Evolutionary conservation across 805 yeast species (phyloP).

Genomic region (Suhomyces xylopsoci): DNA sequence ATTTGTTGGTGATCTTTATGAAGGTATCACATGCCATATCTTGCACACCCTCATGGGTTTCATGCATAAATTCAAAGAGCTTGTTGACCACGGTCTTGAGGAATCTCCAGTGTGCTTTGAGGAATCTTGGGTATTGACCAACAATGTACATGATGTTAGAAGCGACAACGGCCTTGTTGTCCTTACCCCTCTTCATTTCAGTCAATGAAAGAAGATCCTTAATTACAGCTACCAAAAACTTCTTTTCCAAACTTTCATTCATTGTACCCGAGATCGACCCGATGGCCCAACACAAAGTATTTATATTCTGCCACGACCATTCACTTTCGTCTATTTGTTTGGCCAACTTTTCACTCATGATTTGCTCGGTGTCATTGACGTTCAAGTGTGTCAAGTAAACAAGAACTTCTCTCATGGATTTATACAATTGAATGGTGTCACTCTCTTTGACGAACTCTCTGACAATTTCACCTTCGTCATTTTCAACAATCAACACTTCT

Average conservation of each 20-base stretch:
- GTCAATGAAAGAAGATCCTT: constrained; percentile 89
- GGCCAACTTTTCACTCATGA: constrained; percentile 88
- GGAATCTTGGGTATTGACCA: constrained; percentile 96
- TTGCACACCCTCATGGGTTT: constrained; percentile 99
- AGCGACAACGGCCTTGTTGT: constrained; percentile 97
- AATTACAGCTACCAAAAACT: constrained; percentile 88
- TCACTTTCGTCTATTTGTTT: constrained; percentile 93
- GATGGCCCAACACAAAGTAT: constrained; percentile 98
- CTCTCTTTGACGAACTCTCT: constrained; percentile 95
- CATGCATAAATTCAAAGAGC: constrained; percentile 98
- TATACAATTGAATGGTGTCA: constrained; percentile 93
- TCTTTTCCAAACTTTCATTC: constrained; percentile 96
- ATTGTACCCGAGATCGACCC: constrained; percentile 98
- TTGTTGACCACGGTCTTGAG: constrained; percentile 93
- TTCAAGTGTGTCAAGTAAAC: constrained; percentile 95
- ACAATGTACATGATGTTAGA: constrained; percentile 99
- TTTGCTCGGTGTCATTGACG: constrained; percentile 88
- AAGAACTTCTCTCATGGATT: constrained; percentile 91
- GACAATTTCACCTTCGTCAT: constrained; percentile 98
- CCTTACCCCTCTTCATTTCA: constrained; percentile 95
- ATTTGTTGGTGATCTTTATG: constrained; percentile 90
- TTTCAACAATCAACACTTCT: constrained; percentile 94
- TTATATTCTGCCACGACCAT: constrained; percentile 99
- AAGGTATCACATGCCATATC: constrained; percentile 99
- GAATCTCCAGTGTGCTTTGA: constrained; percentile 98